Evolutionary conservation across 1,284 basidiomycete genomes (phyloP).

Genomic region (Pseudozyma thailandica): DNA sequence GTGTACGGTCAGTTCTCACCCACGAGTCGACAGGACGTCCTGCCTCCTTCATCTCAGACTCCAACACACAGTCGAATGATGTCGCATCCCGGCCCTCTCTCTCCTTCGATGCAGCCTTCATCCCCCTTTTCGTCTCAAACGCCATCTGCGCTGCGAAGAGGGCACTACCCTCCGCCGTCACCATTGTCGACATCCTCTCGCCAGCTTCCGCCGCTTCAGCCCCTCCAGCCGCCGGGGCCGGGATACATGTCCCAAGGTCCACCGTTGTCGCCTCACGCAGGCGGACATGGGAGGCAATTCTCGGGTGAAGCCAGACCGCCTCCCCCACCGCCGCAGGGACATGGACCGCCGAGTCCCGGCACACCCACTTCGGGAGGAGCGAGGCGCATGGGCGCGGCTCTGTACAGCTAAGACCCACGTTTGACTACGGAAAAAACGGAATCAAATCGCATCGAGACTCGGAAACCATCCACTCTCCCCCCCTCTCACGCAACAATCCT

Average conservation of each 20-base stretch:
- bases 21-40: constrained; percentile 5
- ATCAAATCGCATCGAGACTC: too few species aligned
- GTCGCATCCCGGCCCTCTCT: constrained; percentile 33
- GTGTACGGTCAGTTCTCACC: constrained; percentile 45
- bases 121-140: constrained; percentile 39
- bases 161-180: constrained; percentile 34
- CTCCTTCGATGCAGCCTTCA: constrained; percentile 32
- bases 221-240: constrained; percentile 10
- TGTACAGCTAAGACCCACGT: constrained; percentile 27
- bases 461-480: not conserved
- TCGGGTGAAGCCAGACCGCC: constrained; percentile 13
- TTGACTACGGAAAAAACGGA: too few species aligned
- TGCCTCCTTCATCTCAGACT: constrained; percentile 20
- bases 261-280: constrained; percentile 18
- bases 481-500: too few species aligned
- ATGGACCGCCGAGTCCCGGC: constrained; percentile 12
- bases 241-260: constrained; percentile 25
- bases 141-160: constrained; percentile 30
- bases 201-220: constrained; percentile 36
- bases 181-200: constrained; percentile 23
- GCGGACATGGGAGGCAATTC: constrained; percentile 23
- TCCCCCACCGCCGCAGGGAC: not conserved
- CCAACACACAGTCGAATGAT: constrained; percentile 36
- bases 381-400: constrained; percentile 40
- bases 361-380: constrained; percentile 26